phyloP scores from a whole-genome alignment of 2,329 filamentous ascomycete species.

The Fusarium hostae region DNA sequence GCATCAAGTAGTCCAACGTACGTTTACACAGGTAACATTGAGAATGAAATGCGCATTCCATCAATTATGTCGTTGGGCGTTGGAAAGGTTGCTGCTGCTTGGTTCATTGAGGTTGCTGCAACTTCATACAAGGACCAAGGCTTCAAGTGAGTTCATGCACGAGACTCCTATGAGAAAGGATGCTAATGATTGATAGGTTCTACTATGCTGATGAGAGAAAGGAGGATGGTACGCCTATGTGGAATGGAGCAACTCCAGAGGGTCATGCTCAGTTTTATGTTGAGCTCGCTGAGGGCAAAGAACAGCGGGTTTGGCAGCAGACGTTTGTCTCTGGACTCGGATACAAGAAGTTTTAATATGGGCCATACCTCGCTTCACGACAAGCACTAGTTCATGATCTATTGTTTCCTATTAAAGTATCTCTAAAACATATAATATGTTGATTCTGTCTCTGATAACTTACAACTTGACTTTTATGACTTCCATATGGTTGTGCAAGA shows the following conservation, averaged over 20 bases:
- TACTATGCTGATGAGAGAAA: conserved; percentile 26
- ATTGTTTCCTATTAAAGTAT: too few species aligned
- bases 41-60: conserved; percentile 1
- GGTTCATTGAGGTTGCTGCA: conserved; percentile 3
- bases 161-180: fast-evolving
- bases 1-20: neutral
- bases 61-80: neutral
- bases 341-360: neutral
- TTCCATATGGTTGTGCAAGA: too few species aligned
- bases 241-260: neutral
- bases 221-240: conserved; percentile 12
- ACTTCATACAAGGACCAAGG: neutral
- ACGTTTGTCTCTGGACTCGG: conserved; percentile 18
- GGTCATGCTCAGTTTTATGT: conserved; percentile 9
- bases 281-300: neutral
- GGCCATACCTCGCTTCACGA: too few species aligned
- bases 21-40: conserved; percentile 8
- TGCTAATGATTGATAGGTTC: neutral
- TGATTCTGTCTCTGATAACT: too few species aligned
- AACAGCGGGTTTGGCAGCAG: conserved; percentile 11
- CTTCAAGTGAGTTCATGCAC: neutral
- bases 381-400: too few species aligned
- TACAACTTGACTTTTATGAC: too few species aligned
- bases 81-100: conserved; percentile 7
- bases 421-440: too few species aligned